phyloP scores from a whole-genome alignment of 306 rosid species.

The Hippophae rhamnoides region DNA sequence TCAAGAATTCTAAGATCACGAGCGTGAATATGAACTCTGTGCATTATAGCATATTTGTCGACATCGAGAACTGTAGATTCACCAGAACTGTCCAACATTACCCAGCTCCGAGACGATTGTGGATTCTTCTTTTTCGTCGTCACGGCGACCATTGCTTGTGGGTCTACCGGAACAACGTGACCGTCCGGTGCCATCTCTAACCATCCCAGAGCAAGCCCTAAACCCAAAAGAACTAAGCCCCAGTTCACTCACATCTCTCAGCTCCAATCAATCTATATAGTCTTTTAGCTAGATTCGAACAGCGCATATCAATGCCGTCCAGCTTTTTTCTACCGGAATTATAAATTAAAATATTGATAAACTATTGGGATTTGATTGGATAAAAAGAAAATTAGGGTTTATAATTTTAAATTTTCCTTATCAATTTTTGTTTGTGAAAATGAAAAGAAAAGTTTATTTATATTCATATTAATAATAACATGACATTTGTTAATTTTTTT shows the following conservation, averaged over 20 bases:
- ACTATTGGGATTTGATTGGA: too few species aligned
- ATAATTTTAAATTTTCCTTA: too few species aligned
- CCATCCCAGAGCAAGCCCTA: conserved; percentile 24
- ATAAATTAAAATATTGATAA: too few species aligned
- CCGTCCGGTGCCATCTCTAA: conserved; percentile 67
- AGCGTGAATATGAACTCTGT: conserved; percentile 79
- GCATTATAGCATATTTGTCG: conserved; percentile 87
- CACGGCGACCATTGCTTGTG: conserved; percentile 31
- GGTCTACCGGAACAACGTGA: conserved; percentile 64
- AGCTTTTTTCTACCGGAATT: too few species aligned
- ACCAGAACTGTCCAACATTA: conserved; percentile 46
- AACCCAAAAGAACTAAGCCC: conserved; percentile 22
- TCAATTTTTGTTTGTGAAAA: too few species aligned
- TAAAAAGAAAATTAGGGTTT: too few species aligned
- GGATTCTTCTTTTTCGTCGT: conserved; percentile 59
- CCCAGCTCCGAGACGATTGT: conserved; percentile 71
- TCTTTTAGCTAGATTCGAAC: too few species aligned
- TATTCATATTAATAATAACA: too few species aligned
- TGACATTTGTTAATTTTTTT: too few species aligned
- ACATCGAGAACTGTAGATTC: conserved; percentile 59
- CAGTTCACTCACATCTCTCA: conserved; percentile 14
- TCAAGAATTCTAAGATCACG: conserved; percentile 93
- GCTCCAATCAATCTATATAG: too few species aligned
- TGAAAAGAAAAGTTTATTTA: too few species aligned
- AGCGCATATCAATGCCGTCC: too few species aligned